phyloP scores from a whole-genome alignment of 306 rosid species.

The Coriaria nepalensis region DNA sequence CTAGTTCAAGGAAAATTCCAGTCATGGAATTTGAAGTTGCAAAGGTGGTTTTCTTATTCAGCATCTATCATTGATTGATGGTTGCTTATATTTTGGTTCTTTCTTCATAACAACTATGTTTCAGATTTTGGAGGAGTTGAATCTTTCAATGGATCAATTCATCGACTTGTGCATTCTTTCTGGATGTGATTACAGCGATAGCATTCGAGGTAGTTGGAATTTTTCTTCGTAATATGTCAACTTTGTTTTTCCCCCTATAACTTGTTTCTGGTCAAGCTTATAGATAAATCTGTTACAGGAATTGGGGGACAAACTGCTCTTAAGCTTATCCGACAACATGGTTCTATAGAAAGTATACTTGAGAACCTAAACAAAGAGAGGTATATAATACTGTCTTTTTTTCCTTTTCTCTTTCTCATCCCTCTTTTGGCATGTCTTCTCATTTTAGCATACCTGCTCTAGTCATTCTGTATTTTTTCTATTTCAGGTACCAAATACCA shows the following conservation, averaged over 20 bases:
- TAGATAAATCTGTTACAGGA: conserved; percentile 38
- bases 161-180: conserved; percentile 93
- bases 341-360: conserved; percentile 71
- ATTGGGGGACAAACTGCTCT: conserved; percentile 92
- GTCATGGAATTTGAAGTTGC: conserved; percentile 93
- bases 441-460: conserved; percentile 4
- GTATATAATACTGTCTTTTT: conserved; percentile 23
- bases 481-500: conserved; percentile 76
- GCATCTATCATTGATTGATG: not conserved
- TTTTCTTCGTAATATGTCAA: conserved; percentile 1
- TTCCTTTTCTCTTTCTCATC: too few species aligned
- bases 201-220: conserved; percentile 61
- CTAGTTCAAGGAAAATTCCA: conserved; percentile 89
- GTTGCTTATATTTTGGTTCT: not conserved
- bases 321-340: conserved; percentile 91
- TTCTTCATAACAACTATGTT: conserved; percentile 13
- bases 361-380: conserved; percentile 85
- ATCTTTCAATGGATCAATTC: conserved; percentile 83
- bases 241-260: conserved; percentile 1
- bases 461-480: conserved; percentile 1
- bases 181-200: conserved; percentile 91
- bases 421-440: conserved; percentile 4
- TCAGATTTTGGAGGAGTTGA: conserved; percentile 82
- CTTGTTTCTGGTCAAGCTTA: conserved; percentile 2
- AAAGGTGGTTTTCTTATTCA: conserved; percentile 35